Percentiles rank a stretch among this genome's conserved stretches.
Conservation (phyloP, 2,329 filamentous ascomycete species). For the Fusarium sp. region DNA sequence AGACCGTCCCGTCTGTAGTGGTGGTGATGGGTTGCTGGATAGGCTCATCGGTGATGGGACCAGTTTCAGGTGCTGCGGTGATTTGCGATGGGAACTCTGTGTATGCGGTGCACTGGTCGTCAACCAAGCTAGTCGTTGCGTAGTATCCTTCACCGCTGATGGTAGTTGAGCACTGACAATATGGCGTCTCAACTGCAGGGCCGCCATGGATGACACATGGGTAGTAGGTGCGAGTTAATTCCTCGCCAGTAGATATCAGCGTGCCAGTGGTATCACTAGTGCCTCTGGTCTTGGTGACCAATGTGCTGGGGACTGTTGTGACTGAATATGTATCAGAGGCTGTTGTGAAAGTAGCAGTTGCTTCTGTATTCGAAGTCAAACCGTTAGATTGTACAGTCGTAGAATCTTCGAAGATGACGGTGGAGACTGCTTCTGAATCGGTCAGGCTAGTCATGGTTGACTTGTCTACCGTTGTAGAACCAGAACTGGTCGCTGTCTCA, state of each 20-base stretch:
- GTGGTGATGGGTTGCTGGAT: neutral
- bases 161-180: neutral
- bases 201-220: neutral
- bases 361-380: neutral
- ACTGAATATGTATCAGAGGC: neutral
- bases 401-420: neutral
- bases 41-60: neutral
- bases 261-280: neutral
- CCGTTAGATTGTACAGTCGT: neutral
- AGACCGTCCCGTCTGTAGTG: conserved; percentile 2
- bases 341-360: neutral
- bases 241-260: neutral
- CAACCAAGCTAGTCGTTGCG: neutral
- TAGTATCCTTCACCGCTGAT: neutral
- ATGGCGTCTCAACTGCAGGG: neutral
- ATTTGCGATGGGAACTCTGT: neutral
- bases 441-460: neutral
- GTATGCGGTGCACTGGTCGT: neutral
- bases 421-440: neutral
- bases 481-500: neutral
- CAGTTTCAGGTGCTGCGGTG: neutral
- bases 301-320: neutral
- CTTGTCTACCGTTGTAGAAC: neutral
- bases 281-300: neutral
- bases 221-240: neutral